Evolutionary conservation across 768 basidiomycete genomes (phyloP).

Genomic region (Termitomyces sp.): DNA sequence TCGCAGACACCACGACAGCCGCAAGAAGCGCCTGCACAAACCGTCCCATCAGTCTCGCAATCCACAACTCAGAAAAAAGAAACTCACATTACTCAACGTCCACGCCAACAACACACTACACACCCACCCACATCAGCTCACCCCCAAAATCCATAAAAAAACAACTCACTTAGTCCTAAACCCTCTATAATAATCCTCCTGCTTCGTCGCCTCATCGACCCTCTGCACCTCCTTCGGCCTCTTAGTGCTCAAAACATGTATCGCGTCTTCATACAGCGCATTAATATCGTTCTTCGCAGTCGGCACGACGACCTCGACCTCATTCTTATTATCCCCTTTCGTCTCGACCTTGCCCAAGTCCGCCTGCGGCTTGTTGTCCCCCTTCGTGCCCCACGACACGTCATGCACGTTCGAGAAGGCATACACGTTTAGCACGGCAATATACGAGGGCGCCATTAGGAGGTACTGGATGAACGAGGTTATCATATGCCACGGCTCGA

Average conservation of each 20-base stretch:
- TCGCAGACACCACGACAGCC: slow-evolving; percentile 61
- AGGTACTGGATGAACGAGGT: slow-evolving; percentile 93
- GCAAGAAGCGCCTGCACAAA: slow-evolving; percentile 56
- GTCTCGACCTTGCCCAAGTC: slow-evolving; percentile 63
- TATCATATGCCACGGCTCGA: slow-evolving; percentile 99
- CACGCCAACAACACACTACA: slow-evolving; percentile 62
- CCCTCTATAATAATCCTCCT: slow-evolving; percentile 84
- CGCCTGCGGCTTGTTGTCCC: slow-evolving; percentile 79
- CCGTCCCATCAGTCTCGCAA: neutral
- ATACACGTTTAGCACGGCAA: slow-evolving; percentile 90
- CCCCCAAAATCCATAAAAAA: slow-evolving; percentile 24
- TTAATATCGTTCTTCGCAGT: slow-evolving; percentile 87
- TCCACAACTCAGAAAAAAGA: slow-evolving; percentile 21
- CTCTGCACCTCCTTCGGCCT: slow-evolving; percentile 66
- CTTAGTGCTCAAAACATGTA: slow-evolving; percentile 74
- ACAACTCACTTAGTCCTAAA: slow-evolving; percentile 82
- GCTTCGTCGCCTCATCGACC: slow-evolving; percentile 53
- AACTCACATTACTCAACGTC: slow-evolving; percentile 76
- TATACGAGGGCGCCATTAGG: slow-evolving; percentile 91
- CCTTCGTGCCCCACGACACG: slow-evolving; percentile 95
- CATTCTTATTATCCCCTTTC: slow-evolving; percentile 48
- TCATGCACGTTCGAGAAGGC: slow-evolving; percentile 88
- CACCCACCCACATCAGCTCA: slow-evolving; percentile 17
- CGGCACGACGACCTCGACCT: slow-evolving; percentile 84
- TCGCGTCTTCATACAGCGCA: slow-evolving; percentile 86